A percentile compares a stretch with the other conserved stretches of the same genome.
These are phyloP conservation scores for Pyrenochaeta sp. DNA, from an alignment of 2,329 filamentous ascomycete genomes.

Conservation along the genomic window DNA sequence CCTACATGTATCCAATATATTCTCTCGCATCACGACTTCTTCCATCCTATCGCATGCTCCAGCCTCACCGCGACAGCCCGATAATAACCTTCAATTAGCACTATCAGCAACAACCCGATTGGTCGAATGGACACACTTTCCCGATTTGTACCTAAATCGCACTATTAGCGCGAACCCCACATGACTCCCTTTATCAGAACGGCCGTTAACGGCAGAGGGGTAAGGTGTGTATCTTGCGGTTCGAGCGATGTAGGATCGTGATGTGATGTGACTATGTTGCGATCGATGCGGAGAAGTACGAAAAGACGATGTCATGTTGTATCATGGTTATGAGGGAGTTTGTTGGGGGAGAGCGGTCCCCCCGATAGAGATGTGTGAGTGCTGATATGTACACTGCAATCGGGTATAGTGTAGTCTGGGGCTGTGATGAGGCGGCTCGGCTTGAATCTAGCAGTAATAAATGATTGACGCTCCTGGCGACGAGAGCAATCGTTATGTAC, in stretches of 20 bases:
- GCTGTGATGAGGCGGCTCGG: neutral
- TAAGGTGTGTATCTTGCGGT: neutral
- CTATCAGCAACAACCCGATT: constrained; percentile 1
- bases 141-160: constrained; percentile 13
- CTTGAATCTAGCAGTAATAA: no score
- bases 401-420: neutral
- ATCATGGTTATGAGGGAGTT: neutral
- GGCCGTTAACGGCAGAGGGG: constrained; percentile 11
- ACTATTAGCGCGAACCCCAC: constrained; percentile 4
- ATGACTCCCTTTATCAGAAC: neutral
- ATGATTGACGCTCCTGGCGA: no score
- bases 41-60: no score
- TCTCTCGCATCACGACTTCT: no score
- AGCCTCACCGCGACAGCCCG: neutral
- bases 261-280: neutral
- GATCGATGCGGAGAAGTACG: no score
- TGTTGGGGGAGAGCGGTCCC: neutral
- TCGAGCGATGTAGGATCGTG: neutral
- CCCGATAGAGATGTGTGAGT: neutral
- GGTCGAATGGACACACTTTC: constrained; percentile 18
- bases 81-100: neutral
- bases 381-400: neutral
- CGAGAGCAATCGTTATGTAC: no score
- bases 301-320: neutral
- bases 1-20: no score